These are phyloP conservation scores for Cochlearia excelsa DNA, from an alignment of 345 rosid species.

Conservation along the genomic window DNA sequence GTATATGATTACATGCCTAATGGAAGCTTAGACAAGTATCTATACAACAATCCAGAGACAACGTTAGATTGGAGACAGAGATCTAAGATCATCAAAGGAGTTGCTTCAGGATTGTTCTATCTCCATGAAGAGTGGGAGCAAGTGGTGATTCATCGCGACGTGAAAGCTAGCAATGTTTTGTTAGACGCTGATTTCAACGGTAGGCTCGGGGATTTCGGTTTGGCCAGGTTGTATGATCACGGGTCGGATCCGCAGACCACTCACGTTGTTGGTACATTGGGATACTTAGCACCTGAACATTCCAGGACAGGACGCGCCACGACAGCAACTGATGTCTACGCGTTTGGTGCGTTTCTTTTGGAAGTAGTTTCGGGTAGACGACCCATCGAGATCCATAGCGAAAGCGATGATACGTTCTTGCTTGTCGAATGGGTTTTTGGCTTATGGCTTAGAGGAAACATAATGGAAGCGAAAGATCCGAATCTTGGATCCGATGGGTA, in stretches of 20 bases:
- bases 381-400: conserved; percentile 38
- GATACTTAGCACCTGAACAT: conserved; percentile 66
- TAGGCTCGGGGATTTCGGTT: conserved; percentile 62
- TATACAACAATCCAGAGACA: conserved; percentile 41
- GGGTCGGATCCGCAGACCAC: conserved; percentile 60
- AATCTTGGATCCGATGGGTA: conserved; percentile 37
- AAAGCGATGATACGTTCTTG: conserved; percentile 32
- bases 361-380: conserved; percentile 62
- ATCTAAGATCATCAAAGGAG: conserved; percentile 49
- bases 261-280: conserved; percentile 53
- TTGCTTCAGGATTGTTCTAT: conserved; percentile 53
- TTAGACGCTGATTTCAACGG: conserved; percentile 12
- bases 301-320: conserved; percentile 53
- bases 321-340: conserved; percentile 47
- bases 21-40: background rate
- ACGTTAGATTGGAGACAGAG: conserved; percentile 56
- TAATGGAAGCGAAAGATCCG: conserved; percentile 45
- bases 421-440: conserved; percentile 48
- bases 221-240: conserved; percentile 59
- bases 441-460: conserved; percentile 38
- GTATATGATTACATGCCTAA: no score
- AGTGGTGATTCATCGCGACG: no score
- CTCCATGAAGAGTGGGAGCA: conserved; percentile 52
- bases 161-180: no score
- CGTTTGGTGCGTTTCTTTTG: conserved; percentile 59